Base-by-base conservation (phyloP, 2,329 filamentous ascomycete species). In the Calonectria leucothoes region DNA sequence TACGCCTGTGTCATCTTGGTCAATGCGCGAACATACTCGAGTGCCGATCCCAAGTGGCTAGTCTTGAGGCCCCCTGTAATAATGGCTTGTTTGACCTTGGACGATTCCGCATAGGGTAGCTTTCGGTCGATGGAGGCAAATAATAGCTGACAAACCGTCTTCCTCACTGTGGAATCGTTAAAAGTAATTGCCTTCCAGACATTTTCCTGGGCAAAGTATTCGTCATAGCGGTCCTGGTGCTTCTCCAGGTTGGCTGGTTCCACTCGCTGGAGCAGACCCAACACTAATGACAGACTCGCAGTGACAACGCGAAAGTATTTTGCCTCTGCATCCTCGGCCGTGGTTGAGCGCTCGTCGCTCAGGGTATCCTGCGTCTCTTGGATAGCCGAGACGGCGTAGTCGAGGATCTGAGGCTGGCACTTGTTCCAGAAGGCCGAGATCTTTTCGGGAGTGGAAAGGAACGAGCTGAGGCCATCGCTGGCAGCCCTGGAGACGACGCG, bases 311-410 rank as follows among this genome's bases (percentile, higher is more conserved):
- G 91, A 74, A 92, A 91, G 85, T 97, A 97, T 79, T 98, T 98
- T 23, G 94, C 91, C 77, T 95, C 91, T 5, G 95, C 93, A 82
- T 99, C 97, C 77, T 98, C 96, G 11, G 91, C 86, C 72, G 92
- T 97, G 4, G 95, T 94, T 0, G 92, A 95, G 29, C 96, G 91
- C 84, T 97, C 94, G 82, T 99, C 97, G 82, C 96, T 98, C 42
- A 99, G 87, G 0, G 95, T 97, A 42, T 93, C 89, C 3, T 93
- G 84, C 0, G 94, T 96, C 84, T 99, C 97, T 68, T 93, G 91
- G 51, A 97, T 90, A 6, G 95, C 95, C 80, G 95, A 92, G 70
- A 90, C 91, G 71, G 95, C 95, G 83, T 95, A 98, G 64, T 95
- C 92, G 71, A 98, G 87, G 51, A 98, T 95, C 35, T 94, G 91